Percentiles rank a stretch among this genome's conserved stretches.
phyloP scores from a whole-genome alignment of 2,329 filamentous ascomycete species.

The Periconia sp. region DNA sequence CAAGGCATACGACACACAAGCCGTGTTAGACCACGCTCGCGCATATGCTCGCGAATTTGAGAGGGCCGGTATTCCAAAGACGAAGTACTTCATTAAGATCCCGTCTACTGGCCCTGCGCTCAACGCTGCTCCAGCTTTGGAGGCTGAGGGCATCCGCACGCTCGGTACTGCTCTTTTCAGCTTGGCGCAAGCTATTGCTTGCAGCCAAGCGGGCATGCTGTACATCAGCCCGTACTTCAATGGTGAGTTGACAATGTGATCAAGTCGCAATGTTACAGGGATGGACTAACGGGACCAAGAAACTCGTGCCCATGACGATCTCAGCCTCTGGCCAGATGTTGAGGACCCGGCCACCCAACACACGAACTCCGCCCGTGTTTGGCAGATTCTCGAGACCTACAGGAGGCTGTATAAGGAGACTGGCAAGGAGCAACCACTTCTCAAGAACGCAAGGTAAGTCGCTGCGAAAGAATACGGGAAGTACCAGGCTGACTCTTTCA shows the following conservation, averaged over 20 bases:
- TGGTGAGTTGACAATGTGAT: too few relatives aligned
- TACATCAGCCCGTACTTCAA: slow-evolving; percentile 61
- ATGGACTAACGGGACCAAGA: slow-evolving; percentile 40
- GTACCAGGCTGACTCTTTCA: slow-evolving; percentile 19
- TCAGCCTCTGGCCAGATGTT: slow-evolving; percentile 54
- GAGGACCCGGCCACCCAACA: slow-evolving; percentile 56
- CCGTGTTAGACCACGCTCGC: slow-evolving; percentile 55
- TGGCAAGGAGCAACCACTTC: slow-evolving; percentile 55
- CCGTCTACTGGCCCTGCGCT: slow-evolving; percentile 57
- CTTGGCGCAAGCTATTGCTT: slow-evolving; percentile 57
- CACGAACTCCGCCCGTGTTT: slow-evolving; percentile 55
- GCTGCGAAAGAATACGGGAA: background rate
- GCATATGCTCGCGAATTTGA: slow-evolving; percentile 57
- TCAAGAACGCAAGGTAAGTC: slow-evolving; percentile 54
- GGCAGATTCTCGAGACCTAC: slow-evolving; percentile 58
- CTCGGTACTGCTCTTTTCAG: slow-evolving; percentile 57
- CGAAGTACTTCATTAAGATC: slow-evolving; percentile 60
- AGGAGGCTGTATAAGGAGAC: slow-evolving; percentile 54
- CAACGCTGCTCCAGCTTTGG: slow-evolving; percentile 53
- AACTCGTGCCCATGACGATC: slow-evolving; percentile 52
- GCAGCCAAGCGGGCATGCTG: slow-evolving; percentile 55
- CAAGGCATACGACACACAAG: slow-evolving; percentile 54
- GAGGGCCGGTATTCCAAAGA: slow-evolving; percentile 51
- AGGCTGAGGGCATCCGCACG: slow-evolving; percentile 54
- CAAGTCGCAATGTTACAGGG: too few relatives aligned